Evolutionary conservation across 345 rosid genomes (phyloP).

Genomic region (Hypericum perforatum): DNA sequence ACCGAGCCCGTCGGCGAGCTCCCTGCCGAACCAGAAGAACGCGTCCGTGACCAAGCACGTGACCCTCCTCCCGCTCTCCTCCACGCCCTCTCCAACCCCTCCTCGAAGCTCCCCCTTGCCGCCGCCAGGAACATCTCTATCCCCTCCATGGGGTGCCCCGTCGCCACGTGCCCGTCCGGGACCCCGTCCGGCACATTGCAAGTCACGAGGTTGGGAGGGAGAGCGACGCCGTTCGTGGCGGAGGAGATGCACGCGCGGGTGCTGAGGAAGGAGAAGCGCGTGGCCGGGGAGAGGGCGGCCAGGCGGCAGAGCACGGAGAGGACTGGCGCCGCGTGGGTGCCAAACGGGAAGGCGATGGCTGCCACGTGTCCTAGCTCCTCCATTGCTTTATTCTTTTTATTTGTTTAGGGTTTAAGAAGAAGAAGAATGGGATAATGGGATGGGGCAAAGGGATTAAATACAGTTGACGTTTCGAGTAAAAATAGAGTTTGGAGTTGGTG

Average conservation of each 20-base stretch:
- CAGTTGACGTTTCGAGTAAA: too few species aligned
- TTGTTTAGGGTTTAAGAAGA: too few species aligned
- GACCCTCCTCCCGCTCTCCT: too few species aligned
- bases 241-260: conserved; percentile 7
- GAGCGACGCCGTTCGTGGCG: not conserved
- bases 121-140: conserved; percentile 26
- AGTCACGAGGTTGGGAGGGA: conserved; percentile 11
- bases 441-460: too few species aligned
- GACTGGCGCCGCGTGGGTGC: conserved; percentile 30
- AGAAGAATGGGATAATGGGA: too few species aligned
- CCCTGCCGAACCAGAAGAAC: too few species aligned
- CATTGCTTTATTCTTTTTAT: too few species aligned
- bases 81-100: too few species aligned
- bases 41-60: too few species aligned
- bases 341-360: conserved; percentile 35
- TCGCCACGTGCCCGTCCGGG: conserved; percentile 4
- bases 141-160: conserved; percentile 24
- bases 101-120: too few species aligned
- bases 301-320: conserved; percentile 25
- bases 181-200: conserved; percentile 21
- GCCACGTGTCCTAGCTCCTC: conserved; percentile 20
- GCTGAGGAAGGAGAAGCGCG: conserved; percentile 34
- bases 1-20: too few species aligned
- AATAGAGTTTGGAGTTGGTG: too few species aligned
- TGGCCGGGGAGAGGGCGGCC: conserved; percentile 18